These are phyloP conservation scores for Rheum nobile DNA, from an alignment of 148 eudicot genomes.

Conservation along the genomic window DNA sequence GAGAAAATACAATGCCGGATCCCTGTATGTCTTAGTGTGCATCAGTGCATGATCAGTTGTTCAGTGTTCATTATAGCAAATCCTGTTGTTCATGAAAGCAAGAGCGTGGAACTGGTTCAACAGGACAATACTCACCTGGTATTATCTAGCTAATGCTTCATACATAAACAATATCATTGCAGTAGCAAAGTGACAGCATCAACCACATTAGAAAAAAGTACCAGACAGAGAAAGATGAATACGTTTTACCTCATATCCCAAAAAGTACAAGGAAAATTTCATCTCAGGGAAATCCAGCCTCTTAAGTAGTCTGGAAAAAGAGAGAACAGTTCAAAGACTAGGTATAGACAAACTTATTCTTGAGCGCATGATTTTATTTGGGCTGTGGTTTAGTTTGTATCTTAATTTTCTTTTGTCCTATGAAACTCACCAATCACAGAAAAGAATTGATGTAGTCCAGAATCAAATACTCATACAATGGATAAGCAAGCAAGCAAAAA, in stretches of 20 bases:
- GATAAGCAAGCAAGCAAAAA: too few relatives aligned
- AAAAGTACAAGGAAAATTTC: slow-evolving; percentile 79
- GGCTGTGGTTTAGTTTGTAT: too few relatives aligned
- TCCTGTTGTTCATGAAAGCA: neutral
- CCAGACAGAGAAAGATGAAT: neutral
- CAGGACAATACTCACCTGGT: neutral
- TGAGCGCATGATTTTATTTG: too few relatives aligned
- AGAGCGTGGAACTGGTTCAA: neutral
- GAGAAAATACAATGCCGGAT: neutral
- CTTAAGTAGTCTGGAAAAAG: slow-evolving; percentile 65
- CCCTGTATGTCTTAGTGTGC: neutral
- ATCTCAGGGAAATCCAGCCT: slow-evolving; percentile 77
- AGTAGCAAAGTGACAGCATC: neutral
- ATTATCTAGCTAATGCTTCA: neutral
- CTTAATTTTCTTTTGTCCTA: neutral
- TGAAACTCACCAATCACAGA: neutral
- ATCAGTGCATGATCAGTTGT: neutral
- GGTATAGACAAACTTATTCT: too few relatives aligned
- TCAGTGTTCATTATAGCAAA: neutral
- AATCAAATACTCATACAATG: neutral
- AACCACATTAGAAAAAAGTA: neutral
- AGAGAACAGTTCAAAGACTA: neutral
- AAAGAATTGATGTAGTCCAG: neutral
- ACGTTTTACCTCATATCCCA: slow-evolving; percentile 73
- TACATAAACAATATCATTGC: neutral